These are phyloP conservation scores for Biancaea sappan DNA, from an alignment of 306 rosid genomes.

Conservation along the genomic window DNA sequence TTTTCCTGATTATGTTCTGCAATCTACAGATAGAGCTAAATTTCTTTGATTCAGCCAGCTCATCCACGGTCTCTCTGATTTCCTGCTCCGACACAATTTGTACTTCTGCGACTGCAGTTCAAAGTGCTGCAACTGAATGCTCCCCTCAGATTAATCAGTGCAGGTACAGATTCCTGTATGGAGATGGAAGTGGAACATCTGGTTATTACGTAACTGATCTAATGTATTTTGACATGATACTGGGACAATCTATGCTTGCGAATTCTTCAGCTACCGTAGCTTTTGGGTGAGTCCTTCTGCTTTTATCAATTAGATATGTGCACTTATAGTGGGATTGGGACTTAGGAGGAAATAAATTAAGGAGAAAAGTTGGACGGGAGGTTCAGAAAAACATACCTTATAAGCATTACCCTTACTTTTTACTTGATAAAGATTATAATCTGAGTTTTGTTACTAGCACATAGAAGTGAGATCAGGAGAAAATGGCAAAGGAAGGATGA, in stretches of 20 bases:
- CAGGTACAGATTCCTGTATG: conserved; percentile 75
- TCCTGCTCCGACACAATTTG: conserved; percentile 82
- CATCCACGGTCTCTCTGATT: conserved; percentile 61
- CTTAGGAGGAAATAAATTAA: conserved; percentile 6
- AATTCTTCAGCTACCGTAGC: conserved; percentile 73
- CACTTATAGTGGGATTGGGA: conserved; percentile 4
- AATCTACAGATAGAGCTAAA: conserved; percentile 75
- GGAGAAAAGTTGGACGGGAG: conserved; percentile 27
- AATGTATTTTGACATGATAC: conserved; percentile 71
- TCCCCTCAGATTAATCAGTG: conserved; percentile 78
- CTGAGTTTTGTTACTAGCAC: not conserved
- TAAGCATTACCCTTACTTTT: not conserved
- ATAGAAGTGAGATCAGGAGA: conserved; percentile 25
- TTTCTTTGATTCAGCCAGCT: conserved; percentile 72
- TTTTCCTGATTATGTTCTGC: conserved; percentile 34
- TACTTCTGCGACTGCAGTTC: conserved; percentile 56
- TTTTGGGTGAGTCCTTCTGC: conserved; percentile 75
- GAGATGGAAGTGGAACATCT: conserved; percentile 88
- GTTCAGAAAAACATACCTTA: not conserved
- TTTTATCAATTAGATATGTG: conserved; percentile 11
- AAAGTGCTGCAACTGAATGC: conserved; percentile 63
- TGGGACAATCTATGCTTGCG: conserved; percentile 61
- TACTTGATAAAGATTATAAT: not conserved
- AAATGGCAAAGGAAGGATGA: not conserved
- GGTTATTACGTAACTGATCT: conserved; percentile 78